Percentiles rank a stretch among this genome's conserved stretches.
Evolutionary conservation across 257 asterid species (phyloP).

Genomic region (Thymus mandschuricus): DNA sequence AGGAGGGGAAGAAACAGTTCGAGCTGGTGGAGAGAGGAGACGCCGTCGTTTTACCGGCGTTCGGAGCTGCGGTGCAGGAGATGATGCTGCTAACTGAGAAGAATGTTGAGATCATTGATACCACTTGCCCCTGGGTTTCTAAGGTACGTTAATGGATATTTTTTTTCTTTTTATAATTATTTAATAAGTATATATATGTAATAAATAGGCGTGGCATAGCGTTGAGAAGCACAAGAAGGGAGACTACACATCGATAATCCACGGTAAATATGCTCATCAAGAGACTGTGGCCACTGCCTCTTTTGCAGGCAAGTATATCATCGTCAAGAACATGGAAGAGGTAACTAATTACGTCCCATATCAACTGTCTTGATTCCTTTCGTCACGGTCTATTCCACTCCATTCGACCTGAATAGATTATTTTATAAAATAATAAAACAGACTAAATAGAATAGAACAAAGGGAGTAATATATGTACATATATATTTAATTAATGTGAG

Average conservation of each 20-base stretch:
- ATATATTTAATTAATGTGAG: too few species aligned
- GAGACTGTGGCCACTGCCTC: conserved; percentile 98
- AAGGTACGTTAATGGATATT: neutral
- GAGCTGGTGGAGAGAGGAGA: neutral
- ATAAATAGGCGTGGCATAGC: conserved; percentile 71
- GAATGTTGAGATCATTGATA: conserved; percentile 13
- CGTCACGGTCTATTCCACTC: too few species aligned
- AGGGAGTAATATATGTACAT: too few species aligned
- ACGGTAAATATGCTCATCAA: conserved; percentile 86
- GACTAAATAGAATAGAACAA: too few species aligned
- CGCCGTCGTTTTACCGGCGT: conserved; percentile 4
- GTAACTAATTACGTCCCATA: conserved; percentile 13
- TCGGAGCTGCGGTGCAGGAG: conserved; percentile 7
- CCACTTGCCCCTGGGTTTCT: conserved; percentile 26
- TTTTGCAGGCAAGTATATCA: conserved; percentile 81
- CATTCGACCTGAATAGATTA: too few species aligned
- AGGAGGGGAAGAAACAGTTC: neutral
- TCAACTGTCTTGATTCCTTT: too few species aligned
- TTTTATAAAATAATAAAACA: too few species aligned
- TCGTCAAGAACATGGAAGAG: conserved; percentile 88
- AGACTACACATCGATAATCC: conserved; percentile 88
- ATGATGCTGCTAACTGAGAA: neutral
- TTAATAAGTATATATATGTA: too few species aligned
- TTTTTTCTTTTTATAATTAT: neutral
- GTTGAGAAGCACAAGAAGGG: conserved; percentile 98